Evolutionary conservation across 2,329 filamentous ascomycete species (phyloP).

Genomic region (Tolypocladium album): DNA sequence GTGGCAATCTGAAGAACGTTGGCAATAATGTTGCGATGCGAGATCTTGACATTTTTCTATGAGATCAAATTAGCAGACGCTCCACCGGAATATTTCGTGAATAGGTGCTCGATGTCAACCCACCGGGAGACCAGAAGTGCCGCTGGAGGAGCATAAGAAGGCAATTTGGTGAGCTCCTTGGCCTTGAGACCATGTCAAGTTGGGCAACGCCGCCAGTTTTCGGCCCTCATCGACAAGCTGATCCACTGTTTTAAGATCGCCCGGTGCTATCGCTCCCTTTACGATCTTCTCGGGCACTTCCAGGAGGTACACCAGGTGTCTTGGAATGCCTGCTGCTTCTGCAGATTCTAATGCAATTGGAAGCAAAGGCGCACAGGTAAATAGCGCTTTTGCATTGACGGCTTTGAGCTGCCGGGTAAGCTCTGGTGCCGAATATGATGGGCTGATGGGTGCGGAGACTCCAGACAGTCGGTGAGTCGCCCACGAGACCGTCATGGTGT

Average conservation of each 20-base stretch:
- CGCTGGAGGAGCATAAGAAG: constrained; percentile 64
- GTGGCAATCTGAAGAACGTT: constrained; percentile 54
- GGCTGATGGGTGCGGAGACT: constrained; percentile 58
- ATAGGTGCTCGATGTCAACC: background rate
- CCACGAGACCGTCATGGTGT: constrained; percentile 37
- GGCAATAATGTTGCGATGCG: constrained; percentile 63
- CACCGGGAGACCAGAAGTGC: constrained; percentile 61
- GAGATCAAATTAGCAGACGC: background rate
- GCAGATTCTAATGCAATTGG: constrained; percentile 52
- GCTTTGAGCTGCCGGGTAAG: constrained; percentile 57
- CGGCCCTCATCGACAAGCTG: constrained; percentile 50
- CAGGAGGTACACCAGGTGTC: constrained; percentile 52
- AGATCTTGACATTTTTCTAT: constrained; percentile 70
- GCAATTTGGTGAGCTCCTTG: constrained; percentile 53
- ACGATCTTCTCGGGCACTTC: constrained; percentile 42
- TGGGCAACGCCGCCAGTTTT: constrained; percentile 25
- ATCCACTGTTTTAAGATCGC: constrained; percentile 51
- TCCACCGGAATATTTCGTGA: rapidly evolving
- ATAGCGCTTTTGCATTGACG: constrained; percentile 53
- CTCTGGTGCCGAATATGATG: constrained; percentile 55
- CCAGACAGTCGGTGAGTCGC: constrained; percentile 59
- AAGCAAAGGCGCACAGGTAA: constrained; percentile 58
- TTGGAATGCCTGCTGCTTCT: constrained; percentile 47
- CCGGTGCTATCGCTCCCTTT: constrained; percentile 57
- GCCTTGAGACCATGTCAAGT: constrained; percentile 45